Evolutionary conservation across 2,329 filamentous ascomycete genomes (phyloP), one percentile per base, ranked within the genome.

Genomic region (Elsinoe ampelina): DNA sequence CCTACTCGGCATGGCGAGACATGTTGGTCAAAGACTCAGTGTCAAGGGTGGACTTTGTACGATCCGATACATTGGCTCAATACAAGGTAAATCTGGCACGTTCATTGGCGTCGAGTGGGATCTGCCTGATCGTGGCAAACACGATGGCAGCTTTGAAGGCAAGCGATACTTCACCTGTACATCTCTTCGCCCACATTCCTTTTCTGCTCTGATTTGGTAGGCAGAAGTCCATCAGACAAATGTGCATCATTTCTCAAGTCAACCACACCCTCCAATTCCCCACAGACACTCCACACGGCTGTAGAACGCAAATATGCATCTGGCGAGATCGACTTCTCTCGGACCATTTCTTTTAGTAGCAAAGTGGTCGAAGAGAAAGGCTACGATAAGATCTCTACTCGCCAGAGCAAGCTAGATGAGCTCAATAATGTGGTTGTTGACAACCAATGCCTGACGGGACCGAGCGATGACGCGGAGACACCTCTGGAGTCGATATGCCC

Each of bases 81-180:
- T 97, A 6, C 77, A 81, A 52, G 87, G 86, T 63, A 91, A 89
- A 7, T 77, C 80, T 42, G 88, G 89, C 50, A 76, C 80, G 61
- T 97, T 92, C 91, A 79, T 97, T 34, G 93, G 93, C 47, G 89
- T 97, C 48, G 93, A 98, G 78, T 98, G 93, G 93, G 92, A 97
- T 72, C 88, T 96, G 69, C 75, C 84, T 57, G 79, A 77, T 36
- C 80, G 91, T 65, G 93, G 93, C 60, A 97, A 96, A 75, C 91
- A 98, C 72, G 82, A 92, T 66, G 93, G 93, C 58, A 83, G 85
- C 59, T 84, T 95, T 71, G 83, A 86, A 61, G 89, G 86, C 59
- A 77, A 80, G 60, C 83, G 81, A 60, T 95, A 96, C 68, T 97
- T 97, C 66, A 75, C 78, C 63, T 95, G 92, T 92, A 80, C 67